Evolutionary conservation across 2,329 filamentous ascomycete species (phyloP), one percentile per base, ranked within the genome.

Genomic region (Didymella lethalis): DNA sequence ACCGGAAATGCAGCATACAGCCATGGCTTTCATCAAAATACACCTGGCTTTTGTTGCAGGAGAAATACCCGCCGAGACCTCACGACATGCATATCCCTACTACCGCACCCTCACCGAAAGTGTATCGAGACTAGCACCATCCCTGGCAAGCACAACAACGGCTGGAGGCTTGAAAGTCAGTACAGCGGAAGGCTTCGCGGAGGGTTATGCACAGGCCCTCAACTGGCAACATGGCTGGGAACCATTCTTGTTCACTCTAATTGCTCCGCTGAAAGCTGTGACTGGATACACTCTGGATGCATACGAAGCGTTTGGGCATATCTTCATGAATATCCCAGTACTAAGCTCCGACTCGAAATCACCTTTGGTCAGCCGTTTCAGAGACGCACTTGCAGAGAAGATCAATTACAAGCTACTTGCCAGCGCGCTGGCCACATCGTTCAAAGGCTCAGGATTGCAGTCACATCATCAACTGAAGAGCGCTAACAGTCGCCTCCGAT

Each of bases 401-500:
- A 77, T 86, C 58, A 83, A 85, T 64, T 84, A 84, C 64, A 83
- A 83, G 59, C 68, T 83, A 65, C 61, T 78, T 71, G 65, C 71
- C 47, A 65, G 67, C 50, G 68, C 75, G 7, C 43, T 78, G 29
- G 69, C 74, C 7, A 72, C 68, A 7, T 59, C 71, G 2, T 61
- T 78, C 46, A 74, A 66, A 45, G 59, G 46, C 2, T 65, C 63
- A 5, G 69, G 73, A 18, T 61, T 73, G 16, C 64, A 68, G n/a
- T 59, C 63, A 16, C 75, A 60, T 43, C 61, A 54, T 53, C 65
- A 65, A 41, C 49, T 77, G 29, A 70, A 75, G 25, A 75, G 78
- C 59, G 70, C 72, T 10, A 74, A 79, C 41, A 75, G 75, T 58
- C 81, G 83, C 16, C 71, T 87, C 18, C 87, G 85, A 79, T 76